Base-by-base conservation (phyloP, 2,329 filamentous ascomycete species). In the Pyrenochaeta sp. region DNA sequence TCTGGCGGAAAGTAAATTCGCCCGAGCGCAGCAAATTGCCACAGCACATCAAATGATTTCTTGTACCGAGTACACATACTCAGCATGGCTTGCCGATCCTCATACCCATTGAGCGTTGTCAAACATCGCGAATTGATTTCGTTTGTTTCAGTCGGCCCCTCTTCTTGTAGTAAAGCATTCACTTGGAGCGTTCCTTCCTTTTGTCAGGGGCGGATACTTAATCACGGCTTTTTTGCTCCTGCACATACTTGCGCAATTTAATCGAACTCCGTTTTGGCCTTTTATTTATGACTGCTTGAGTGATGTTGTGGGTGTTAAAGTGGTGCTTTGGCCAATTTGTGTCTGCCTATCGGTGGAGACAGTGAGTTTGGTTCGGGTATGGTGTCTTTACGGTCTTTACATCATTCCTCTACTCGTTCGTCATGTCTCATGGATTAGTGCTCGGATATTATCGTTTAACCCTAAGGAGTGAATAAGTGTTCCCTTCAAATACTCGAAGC, bases 1-100 rank as follows among this genome's bases (percentile, higher is more conserved):
- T 58, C 65, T 32, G 51, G 58, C 4, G 49, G 49, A 27, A 45
- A 52, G 26, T 52, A 44, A 36, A 6, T 6, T 22, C 15, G 17
- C 15, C 10, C n/a, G n/a, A 14, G 11, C 11, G 4, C 29, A 27
- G 38, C 35, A 10, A 23, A 35, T 21, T 38, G 22, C 31, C 28
- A 19, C 9, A 35, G 31, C 30, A 38, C 19, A 23, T 47, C 41
- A 45, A 45, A 44, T 46, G 37, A 45, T 48, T 53, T 53, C 31
- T 60, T 67, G 64, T 67, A 68, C 44, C n/a, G 58, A 67, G 52
- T 68, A 68, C 50, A 62, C 51, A 39, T 48, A 40, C 58, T 55
- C 52, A 53, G 53, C 53, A 62, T 62, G 52, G 55, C 60, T 43
- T 60, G 57, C 50, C 49, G 31, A 35, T 28, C 27, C 45, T 41